These are phyloP conservation scores for Solanum infundibuliforme DNA, from an alignment of 257 asterid genomes.

Conservation along the genomic window DNA sequence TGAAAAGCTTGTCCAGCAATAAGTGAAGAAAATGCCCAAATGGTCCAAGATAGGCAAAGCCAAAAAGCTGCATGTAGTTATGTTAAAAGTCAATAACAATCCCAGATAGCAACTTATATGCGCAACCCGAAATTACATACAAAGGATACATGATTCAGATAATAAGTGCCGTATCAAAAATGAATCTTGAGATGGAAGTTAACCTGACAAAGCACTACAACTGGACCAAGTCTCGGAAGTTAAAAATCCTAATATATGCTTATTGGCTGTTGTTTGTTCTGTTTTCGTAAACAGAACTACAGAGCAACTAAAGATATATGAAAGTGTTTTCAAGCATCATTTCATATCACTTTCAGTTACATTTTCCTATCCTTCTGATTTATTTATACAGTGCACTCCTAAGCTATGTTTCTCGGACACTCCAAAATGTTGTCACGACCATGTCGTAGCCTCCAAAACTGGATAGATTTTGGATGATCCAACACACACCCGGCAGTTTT, in stretches of 20 bases:
- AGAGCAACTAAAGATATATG: too few species aligned
- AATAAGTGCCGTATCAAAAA: neutral
- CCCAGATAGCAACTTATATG: neutral
- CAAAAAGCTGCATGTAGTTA: conserved; percentile 47
- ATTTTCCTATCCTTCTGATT: too few species aligned
- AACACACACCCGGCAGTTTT: neutral
- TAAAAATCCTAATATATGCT: neutral
- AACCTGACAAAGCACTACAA: neutral
- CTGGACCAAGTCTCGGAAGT: neutral
- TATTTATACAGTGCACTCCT: too few species aligned
- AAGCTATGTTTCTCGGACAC: neutral
- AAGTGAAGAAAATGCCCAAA: conserved; percentile 79
- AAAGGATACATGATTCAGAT: neutral
- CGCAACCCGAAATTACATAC: neutral
- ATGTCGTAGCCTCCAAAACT: neutral
- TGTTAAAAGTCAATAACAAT: neutral
- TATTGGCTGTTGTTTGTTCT: too few species aligned
- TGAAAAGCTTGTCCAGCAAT: conserved; percentile 71
- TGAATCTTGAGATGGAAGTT: neutral
- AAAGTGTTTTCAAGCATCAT: too few species aligned
- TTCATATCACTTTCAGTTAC: too few species aligned
- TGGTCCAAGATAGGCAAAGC: conserved; percentile 91
- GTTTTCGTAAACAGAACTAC: too few species aligned
- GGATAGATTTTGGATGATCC: neutral
- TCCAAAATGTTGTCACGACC: neutral